phyloP scores from a whole-genome alignment of 2,329 filamentous ascomycete species.

The Colletotrichum phormii region DNA sequence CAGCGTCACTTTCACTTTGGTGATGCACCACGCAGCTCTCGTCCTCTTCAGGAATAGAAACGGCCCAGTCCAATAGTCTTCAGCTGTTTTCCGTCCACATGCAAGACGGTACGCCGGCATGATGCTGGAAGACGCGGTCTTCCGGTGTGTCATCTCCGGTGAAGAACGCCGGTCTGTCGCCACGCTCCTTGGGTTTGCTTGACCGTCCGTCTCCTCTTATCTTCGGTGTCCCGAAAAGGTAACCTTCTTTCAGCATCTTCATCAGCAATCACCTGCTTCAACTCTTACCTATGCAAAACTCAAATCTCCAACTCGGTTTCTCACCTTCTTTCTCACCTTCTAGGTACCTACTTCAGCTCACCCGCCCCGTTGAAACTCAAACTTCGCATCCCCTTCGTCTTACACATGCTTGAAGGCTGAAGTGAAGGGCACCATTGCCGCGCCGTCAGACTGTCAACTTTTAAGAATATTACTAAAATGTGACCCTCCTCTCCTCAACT shows the following conservation, averaged over 20 bases:
- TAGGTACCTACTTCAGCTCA: neutral
- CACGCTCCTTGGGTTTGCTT: neutral
- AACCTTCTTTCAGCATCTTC: neutral
- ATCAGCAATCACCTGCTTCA: neutral
- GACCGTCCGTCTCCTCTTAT: neutral
- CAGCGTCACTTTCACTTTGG: neutral
- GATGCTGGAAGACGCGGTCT: neutral
- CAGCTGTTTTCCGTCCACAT: neutral
- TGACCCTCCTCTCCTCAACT: neutral
- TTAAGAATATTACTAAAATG: neutral
- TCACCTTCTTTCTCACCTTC: neutral
- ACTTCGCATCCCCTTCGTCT: neutral
- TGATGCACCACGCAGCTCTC: too few species aligned
- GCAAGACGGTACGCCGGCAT: neutral
- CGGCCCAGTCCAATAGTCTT: slow-evolving; percentile 6
- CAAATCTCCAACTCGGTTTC: neutral
- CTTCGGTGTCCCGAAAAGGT: neutral
- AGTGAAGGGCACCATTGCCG: neutral
- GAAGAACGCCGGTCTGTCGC: neutral
- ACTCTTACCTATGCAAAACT: slow-evolving; percentile 5
- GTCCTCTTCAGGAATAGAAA: slow-evolving; percentile 25
- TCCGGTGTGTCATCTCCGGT: neutral
- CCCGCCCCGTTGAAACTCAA: neutral
- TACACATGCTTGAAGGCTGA: neutral
- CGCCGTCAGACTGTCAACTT: neutral